These are phyloP conservation scores for Amphibolis antarctica DNA, from an alignment of 106 monocot genomes.

Conservation along the genomic window DNA sequence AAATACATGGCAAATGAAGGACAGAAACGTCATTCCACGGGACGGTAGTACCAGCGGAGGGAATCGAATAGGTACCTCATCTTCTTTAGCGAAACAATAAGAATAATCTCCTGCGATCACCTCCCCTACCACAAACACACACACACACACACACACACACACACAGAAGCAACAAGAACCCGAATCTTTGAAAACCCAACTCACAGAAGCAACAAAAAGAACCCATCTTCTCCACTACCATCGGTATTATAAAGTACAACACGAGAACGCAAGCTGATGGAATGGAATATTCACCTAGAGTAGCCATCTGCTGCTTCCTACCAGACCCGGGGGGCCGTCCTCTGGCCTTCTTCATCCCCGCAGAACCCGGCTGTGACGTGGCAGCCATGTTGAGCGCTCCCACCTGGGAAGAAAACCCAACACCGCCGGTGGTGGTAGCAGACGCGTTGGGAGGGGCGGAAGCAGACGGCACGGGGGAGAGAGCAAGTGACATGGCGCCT, in stretches of 20 bases:
- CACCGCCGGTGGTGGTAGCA: constrained; percentile 3
- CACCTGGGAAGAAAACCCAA: neutral
- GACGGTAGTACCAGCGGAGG: neutral
- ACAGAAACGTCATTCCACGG: neutral
- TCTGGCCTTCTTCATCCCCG: constrained; percentile 10
- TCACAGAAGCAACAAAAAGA: neutral
- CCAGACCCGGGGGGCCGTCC: constrained; percentile 14
- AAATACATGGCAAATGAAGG: neutral
- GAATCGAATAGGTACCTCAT: neutral
- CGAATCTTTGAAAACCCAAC: neutral
- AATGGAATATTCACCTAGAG: constrained; percentile 5
- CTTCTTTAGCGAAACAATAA: neutral
- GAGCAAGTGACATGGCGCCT: constrained; percentile 13
- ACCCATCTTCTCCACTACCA: neutral
- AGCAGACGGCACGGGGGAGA: constrained; percentile 1
- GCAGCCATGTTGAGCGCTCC: neutral
- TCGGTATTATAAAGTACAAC: neutral
- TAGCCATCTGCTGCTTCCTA: constrained; percentile 16
- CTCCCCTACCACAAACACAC: neutral
- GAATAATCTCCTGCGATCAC: neutral
- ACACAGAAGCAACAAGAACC: neutral
- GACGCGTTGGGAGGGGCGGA: neutral
- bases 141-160: neutral
- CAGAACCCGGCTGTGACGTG: neutral
- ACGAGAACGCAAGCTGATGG: neutral